These are phyloP conservation scores for Glebionis coronaria DNA, from an alignment of 129 eudicot species.

Conservation along the genomic window DNA sequence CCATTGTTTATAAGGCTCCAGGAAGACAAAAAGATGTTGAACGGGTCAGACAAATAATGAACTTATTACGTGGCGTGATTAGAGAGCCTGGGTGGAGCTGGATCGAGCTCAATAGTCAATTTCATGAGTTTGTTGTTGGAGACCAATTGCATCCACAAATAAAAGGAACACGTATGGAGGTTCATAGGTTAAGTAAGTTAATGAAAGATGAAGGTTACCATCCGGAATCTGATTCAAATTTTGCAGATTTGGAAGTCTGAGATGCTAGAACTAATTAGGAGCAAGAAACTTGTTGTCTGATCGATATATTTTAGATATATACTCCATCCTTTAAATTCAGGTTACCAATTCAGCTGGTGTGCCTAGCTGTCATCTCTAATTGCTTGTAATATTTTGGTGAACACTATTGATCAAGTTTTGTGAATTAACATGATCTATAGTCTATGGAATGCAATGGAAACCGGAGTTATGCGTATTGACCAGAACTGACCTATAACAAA, in stretches of 20 bases:
- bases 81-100: constrained; percentile 95
- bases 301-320: constrained; percentile 3
- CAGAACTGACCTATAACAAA: neutral
- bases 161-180: constrained; percentile 42
- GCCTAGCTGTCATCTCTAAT: constrained; percentile 71
- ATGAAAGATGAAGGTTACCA: no score
- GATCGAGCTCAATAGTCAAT: constrained; percentile 75
- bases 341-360: constrained; percentile 87
- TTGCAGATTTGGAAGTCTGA: constrained; percentile 32
- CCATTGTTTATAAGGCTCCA: constrained; percentile 66
- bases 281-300: constrained; percentile 4
- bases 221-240: constrained; percentile 34
- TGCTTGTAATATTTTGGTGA: constrained; percentile 64
- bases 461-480: no score
- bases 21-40: constrained; percentile 64
- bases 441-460: no score
- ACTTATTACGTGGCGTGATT: constrained; percentile 49
- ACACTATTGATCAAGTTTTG: constrained; percentile 27
- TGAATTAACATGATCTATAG: neutral
- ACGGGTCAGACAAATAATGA: constrained; percentile 70
- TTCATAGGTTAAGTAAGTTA: constrained; percentile 42
- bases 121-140: no score
- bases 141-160: no score
- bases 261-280: constrained; percentile 10
- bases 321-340: constrained; percentile 59